Conservation (phyloP, 1,139 yeast species). For the Hemisphaericaspora xylanilytica region DNA sequence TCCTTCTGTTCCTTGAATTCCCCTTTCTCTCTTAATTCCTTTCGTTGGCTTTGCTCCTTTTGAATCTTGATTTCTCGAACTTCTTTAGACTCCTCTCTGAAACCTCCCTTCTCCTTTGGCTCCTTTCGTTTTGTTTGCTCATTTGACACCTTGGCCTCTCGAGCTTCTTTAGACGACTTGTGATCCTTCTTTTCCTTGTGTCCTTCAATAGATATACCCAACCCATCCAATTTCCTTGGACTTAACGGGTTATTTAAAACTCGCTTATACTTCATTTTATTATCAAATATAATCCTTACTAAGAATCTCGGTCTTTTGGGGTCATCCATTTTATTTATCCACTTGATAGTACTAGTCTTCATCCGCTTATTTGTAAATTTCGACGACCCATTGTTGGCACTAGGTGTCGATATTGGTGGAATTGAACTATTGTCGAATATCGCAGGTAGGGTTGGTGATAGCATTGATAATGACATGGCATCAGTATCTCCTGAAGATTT, state of each 20-base stretch:
- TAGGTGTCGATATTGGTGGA: not conserved
- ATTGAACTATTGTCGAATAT: slow-evolving; percentile 19
- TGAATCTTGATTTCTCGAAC: too few species aligned
- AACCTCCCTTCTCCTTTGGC: too few species aligned
- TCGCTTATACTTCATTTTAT: slow-evolving; percentile 18
- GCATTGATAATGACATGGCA: slow-evolving; percentile 27
- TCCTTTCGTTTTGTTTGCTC: too few species aligned
- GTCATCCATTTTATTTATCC: slow-evolving; percentile 31
- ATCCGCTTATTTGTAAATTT: slow-evolving; percentile 10
- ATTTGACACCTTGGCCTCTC: too few species aligned
- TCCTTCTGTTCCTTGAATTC: not conserved
- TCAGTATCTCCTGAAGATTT: too few species aligned
- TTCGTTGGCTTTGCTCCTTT: too few species aligned
- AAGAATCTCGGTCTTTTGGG: slow-evolving; percentile 29
- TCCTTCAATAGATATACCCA: slow-evolving; percentile 20
- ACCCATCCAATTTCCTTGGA: slow-evolving; percentile 19
- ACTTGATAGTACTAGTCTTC: slow-evolving; percentile 21
- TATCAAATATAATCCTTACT: slow-evolving; percentile 27
- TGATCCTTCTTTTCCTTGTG: not conserved
- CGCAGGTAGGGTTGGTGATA: slow-evolving; percentile 38
- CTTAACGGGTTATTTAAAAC: slow-evolving; percentile 5
- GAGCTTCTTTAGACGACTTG: too few species aligned
- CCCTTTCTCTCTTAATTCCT: not conserved
- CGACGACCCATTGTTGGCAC: slow-evolving; percentile 2
- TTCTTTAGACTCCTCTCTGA: too few species aligned